Percentiles rank a stretch among this genome's conserved stretches.
Conservation (phyloP, 1,139 yeast genomes). For the Kodamaea ohmeri region DNA sequence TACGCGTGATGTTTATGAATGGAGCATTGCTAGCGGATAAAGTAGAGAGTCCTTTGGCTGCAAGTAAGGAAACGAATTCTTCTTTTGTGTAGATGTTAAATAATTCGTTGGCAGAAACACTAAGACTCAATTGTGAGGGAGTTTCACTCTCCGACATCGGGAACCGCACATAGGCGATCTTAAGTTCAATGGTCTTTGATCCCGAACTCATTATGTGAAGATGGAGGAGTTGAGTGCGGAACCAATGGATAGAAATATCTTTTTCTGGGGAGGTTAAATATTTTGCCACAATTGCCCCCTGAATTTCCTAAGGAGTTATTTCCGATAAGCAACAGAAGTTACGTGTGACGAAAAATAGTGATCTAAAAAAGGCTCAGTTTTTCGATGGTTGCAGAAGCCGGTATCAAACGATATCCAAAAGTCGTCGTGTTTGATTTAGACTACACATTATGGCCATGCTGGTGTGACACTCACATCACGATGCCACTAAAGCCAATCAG, state of each 20-base stretch:
- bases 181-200: slow-evolving; percentile 10
- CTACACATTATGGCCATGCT: slow-evolving; percentile 74
- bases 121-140: slow-evolving; percentile 7
- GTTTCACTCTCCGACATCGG: slow-evolving; percentile 5
- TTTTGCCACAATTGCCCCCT: slow-evolving; percentile 8
- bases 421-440: slow-evolving; percentile 74
- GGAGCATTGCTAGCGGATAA: slow-evolving; percentile 10
- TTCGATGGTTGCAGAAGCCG: slow-evolving; percentile 5
- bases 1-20: slow-evolving; percentile 23
- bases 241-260: slow-evolving; percentile 1
- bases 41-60: slow-evolving; percentile 10
- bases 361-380: too few relatives aligned
- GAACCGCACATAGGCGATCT: slow-evolving; percentile 14
- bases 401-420: slow-evolving; percentile 39
- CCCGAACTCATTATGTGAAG: slow-evolving; percentile 3
- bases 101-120: slow-evolving; percentile 10
- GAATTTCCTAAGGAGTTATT: slow-evolving; percentile 7
- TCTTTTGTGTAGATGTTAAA: slow-evolving; percentile 13
- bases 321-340: slow-evolving; percentile 9
- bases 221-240: not conserved
- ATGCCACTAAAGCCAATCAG: slow-evolving; percentile 43
- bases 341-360: slow-evolving; percentile 3
- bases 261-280: not conserved
- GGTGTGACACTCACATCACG: slow-evolving; percentile 64
- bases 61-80: slow-evolving; percentile 14